Evolutionary conservation across 495 filamentous ascomycete genomes (phyloP).

Genomic region (Trichocladium uniseriatum): DNA sequence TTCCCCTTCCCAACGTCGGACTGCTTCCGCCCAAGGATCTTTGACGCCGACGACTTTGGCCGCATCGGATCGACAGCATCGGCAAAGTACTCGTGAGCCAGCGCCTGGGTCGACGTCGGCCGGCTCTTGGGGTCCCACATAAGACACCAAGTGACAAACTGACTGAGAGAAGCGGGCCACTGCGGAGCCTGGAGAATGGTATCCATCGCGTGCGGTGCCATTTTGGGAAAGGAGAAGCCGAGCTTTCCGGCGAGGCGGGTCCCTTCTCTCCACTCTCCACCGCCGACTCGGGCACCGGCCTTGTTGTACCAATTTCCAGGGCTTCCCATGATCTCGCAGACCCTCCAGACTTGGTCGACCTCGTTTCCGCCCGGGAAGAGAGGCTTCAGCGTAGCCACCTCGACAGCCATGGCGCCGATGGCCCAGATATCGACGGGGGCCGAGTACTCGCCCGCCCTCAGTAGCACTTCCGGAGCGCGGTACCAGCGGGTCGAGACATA

Average conservation of each 20-base stretch:
- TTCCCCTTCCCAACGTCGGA: conserved; percentile 62
- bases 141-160: conserved; percentile 97
- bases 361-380: conserved; percentile 97
- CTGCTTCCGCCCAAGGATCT: conserved; percentile 76
- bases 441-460: conserved; percentile 94
- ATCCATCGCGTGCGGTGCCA: conserved; percentile 97
- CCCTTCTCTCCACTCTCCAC: conserved; percentile 96
- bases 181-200: conserved; percentile 81
- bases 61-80: conserved; percentile 89
- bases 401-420: conserved; percentile 98
- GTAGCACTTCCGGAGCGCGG: conserved; percentile 87
- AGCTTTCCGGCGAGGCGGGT: conserved; percentile 87
- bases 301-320: conserved; percentile 97
- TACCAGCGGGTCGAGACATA: conserved; percentile 99
- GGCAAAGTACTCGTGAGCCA: conserved; percentile 91
- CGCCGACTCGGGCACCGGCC: conserved; percentile 73
- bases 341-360: conserved; percentile 97
- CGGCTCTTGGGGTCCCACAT: conserved; percentile 98
- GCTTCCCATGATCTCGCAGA: conserved; percentile 99
- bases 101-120: conserved; percentile 87
- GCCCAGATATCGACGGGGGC: conserved; percentile 99
- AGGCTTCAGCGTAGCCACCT: conserved; percentile 94
- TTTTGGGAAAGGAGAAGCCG: conserved; percentile 98
- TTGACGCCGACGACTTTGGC: conserved; percentile 82
- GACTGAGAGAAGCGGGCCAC: conserved; percentile 79